Evolutionary conservation across 352 stramenopile species (phyloP).

Genomic region (Blastocystis sp.): DNA sequence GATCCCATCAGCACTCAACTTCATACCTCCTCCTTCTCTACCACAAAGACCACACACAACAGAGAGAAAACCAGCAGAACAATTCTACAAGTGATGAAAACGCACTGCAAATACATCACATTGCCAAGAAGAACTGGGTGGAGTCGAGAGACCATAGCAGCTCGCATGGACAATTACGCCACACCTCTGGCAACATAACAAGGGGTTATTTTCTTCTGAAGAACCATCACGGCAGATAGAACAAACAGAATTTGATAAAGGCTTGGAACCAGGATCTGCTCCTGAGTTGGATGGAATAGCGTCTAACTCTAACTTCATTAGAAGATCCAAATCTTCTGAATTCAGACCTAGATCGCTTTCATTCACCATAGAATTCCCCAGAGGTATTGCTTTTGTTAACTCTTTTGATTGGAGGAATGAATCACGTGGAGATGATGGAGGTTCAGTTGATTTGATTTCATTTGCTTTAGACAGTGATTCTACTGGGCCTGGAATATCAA

Average conservation of each 20-base stretch:
- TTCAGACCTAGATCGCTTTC: background rate
- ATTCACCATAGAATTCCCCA: background rate
- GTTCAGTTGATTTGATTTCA: too few relatives aligned
- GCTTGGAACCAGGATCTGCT: background rate
- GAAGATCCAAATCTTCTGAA: background rate
- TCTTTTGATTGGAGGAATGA: too few relatives aligned
- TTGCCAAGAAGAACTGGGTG: slow-evolving; percentile 73
- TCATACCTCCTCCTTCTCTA: background rate
- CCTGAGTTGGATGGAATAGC: background rate
- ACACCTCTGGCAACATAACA: slow-evolving; percentile 78
- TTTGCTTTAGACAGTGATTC: too few relatives aligned
- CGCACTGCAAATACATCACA: slow-evolving; percentile 68
- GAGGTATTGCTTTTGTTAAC: too few relatives aligned
- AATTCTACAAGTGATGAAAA: background rate
- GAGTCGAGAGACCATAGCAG: slow-evolving; percentile 73
- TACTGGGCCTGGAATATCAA: too few relatives aligned
- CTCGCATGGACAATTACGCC: slow-evolving; percentile 76
- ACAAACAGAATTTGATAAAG: slow-evolving; percentile 64
- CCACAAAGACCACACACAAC: background rate
- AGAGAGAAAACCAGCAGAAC: background rate
- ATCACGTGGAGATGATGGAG: too few relatives aligned
- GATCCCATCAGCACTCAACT: background rate
- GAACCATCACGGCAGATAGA: slow-evolving; percentile 73
- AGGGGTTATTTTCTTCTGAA: slow-evolving; percentile 75
- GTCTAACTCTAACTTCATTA: background rate